These are phyloP conservation scores for Gossypium schwendimanii DNA, from an alignment of 441 rosid genomes.

Conservation along the genomic window DNA sequence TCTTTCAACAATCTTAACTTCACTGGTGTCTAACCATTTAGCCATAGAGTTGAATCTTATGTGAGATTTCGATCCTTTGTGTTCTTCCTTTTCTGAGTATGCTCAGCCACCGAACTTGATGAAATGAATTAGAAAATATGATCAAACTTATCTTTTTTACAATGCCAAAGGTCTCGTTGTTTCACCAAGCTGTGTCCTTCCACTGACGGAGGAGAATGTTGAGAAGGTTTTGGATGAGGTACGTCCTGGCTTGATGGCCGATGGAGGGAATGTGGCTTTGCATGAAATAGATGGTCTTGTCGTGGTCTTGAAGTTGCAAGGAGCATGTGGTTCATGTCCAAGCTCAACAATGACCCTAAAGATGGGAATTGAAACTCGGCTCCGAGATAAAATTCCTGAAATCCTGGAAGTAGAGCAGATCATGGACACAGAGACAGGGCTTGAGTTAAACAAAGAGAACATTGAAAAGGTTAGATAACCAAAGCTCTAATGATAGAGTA, in stretches of 20 bases:
- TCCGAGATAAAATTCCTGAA: conserved; percentile 63
- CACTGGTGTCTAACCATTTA: not conserved
- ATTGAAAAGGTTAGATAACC: conserved; percentile 42
- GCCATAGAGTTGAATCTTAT: not conserved
- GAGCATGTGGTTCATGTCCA: conserved; percentile 77
- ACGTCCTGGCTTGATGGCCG: conserved; percentile 62
- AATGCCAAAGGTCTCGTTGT: conserved; percentile 33
- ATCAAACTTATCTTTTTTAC: not conserved
- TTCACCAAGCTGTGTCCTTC: conserved; percentile 57
- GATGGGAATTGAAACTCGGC: conserved; percentile 68
- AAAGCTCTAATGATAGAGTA: not conserved
- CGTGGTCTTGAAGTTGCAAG: conserved; percentile 61
- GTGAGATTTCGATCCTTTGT: not conserved
- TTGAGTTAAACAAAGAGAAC: conserved; percentile 52
- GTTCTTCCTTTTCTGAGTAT: not conserved
- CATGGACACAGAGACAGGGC: conserved; percentile 52
- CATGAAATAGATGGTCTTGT: conserved; percentile 72
- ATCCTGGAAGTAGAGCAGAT: conserved; percentile 63
- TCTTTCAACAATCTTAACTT: not conserved
- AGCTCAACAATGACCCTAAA: conserved; percentile 69
- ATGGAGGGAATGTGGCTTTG: conserved; percentile 68
- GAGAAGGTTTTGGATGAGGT: conserved; percentile 64
- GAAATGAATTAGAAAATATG: not conserved
- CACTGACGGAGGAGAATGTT: conserved; percentile 62
- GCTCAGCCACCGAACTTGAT: not conserved